Percentiles rank a stretch among this genome's conserved stretches.
phyloP scores from a whole-genome alignment of 1,139 yeast species.

The Lodderomyces margitis region DNA sequence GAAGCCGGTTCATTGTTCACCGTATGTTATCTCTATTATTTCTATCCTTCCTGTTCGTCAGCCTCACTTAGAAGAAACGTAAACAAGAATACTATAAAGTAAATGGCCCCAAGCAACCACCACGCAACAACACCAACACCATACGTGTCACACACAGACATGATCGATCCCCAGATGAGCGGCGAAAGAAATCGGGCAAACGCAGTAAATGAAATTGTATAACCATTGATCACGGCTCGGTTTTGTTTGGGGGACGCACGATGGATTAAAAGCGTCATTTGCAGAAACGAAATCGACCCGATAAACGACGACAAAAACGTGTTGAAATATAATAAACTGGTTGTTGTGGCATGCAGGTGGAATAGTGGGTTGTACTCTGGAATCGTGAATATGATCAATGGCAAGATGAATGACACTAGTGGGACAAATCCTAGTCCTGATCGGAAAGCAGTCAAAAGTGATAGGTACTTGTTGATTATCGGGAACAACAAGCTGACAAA shows the following conservation, averaged over 20 bases:
- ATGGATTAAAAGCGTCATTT: slow-evolving; percentile 45
- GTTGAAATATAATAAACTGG: slow-evolving; percentile 21
- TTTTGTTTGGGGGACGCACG: slow-evolving; percentile 49
- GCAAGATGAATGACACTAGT: slow-evolving; percentile 46
- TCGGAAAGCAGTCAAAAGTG: slow-evolving; percentile 45
- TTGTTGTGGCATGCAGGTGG: slow-evolving; percentile 21
- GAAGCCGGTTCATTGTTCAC: not conserved
- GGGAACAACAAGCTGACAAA: slow-evolving; percentile 55
- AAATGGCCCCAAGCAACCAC: slow-evolving; percentile 21
- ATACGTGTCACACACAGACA: slow-evolving; percentile 44
- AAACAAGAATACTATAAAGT: slow-evolving; percentile 8
- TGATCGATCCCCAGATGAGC: slow-evolving; percentile 53
- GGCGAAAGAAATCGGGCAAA: slow-evolving; percentile 61
- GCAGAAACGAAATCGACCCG: slow-evolving; percentile 45
- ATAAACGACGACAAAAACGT: slow-evolving; percentile 22
- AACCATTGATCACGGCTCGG: slow-evolving; percentile 51
- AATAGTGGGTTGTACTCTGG: slow-evolving; percentile 28
- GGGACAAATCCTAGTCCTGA: slow-evolving; percentile 43
- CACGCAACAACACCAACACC: slow-evolving; percentile 50
- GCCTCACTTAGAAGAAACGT: slow-evolving; percentile 8
- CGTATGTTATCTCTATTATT: not conserved
- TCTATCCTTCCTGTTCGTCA: slow-evolving; percentile 5
- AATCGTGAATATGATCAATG: slow-evolving; percentile 48
- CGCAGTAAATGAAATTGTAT: slow-evolving; percentile 49
- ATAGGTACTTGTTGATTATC: slow-evolving; percentile 47